Conservation (phyloP, 2,329 filamentous ascomycete species). For the Arachnopeziza araneosa region DNA sequence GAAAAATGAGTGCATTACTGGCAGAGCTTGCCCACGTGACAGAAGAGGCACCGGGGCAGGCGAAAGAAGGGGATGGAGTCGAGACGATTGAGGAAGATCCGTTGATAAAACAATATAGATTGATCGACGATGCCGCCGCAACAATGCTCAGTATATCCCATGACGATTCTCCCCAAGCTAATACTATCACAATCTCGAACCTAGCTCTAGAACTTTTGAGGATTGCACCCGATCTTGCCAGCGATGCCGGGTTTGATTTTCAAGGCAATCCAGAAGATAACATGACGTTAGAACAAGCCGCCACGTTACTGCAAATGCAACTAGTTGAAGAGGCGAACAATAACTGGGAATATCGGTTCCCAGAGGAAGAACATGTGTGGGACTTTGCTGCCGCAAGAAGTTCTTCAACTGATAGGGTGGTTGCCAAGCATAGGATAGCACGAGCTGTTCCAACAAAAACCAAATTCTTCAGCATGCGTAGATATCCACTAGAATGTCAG, state of each 20-base stretch:
- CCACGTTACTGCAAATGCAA: slow-evolving; percentile 20
- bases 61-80: no score
- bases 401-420: background rate
- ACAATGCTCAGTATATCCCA: background rate
- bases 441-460: slow-evolving; percentile 2
- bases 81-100: no score
- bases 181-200: background rate
- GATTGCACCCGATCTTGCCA: background rate
- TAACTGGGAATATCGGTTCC: slow-evolving; percentile 25
- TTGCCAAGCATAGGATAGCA: background rate
- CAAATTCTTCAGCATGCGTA: slow-evolving; percentile 20
- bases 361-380: slow-evolving; percentile 25
- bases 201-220: slow-evolving; percentile 1
- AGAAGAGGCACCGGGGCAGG: no score
- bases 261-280: background rate
- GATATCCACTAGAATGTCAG: slow-evolving; percentile 21
- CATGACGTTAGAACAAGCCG: slow-evolving; percentile 12
- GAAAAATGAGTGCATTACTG: slow-evolving; percentile 1
- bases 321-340: slow-evolving; percentile 26
- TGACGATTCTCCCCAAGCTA: background rate
- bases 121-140: no score
- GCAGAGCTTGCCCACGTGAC: background rate
- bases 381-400: slow-evolving; percentile 19
- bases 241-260: background rate
- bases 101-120: no score